Percentiles rank a stretch among this genome's conserved stretches.
These are phyloP conservation scores for Myriangium duriaei DNA, from an alignment of 2,329 filamentous ascomycete species.

Conservation along the genomic window DNA sequence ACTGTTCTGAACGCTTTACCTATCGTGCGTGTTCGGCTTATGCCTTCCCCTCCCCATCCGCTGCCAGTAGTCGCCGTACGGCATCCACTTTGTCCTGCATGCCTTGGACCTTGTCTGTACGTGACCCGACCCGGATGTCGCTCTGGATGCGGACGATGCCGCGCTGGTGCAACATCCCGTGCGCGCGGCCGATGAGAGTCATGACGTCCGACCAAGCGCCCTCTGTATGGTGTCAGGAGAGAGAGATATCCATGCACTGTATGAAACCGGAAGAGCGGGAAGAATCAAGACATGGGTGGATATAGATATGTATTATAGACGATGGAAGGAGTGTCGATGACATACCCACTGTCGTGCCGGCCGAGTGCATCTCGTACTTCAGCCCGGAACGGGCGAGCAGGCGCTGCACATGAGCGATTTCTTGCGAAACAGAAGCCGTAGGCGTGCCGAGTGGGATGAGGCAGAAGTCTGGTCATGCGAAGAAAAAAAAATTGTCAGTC, in stretches of 20 bases:
- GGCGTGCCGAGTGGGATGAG: conserved; percentile 61
- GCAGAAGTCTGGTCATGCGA: conserved; percentile 74
- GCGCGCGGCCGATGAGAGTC: conserved; percentile 72
- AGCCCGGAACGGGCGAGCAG: conserved; percentile 71
- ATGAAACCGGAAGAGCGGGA: not conserved
- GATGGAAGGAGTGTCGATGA: conserved; percentile 12
- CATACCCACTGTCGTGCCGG: conserved; percentile 82
- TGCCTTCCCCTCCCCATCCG: conserved; percentile 13
- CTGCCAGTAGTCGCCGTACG: conserved; percentile 41
- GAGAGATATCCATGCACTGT: no score
- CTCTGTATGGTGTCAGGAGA: conserved; percentile 44
- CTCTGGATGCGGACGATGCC: conserved; percentile 78
- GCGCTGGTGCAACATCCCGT: conserved; percentile 60
- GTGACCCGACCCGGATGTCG: conserved; percentile 73
- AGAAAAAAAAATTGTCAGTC: not conserved
- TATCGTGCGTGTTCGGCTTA: conserved; percentile 11
- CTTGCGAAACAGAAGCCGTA: conserved; percentile 39
- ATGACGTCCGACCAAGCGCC: conserved; percentile 86
- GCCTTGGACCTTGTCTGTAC: conserved; percentile 76
- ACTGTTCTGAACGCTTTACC: no score
- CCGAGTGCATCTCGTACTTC: conserved; percentile 80
- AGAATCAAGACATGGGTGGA: no score
- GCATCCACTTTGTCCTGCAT: conserved; percentile 65
- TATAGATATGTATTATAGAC: no score
- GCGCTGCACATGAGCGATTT: conserved; percentile 80